Percentiles rank a stretch among this genome's conserved stretches.
phyloP scores from a whole-genome alignment of 2,329 filamentous ascomycete species.

The Pseudogymnoascus sp. region DNA sequence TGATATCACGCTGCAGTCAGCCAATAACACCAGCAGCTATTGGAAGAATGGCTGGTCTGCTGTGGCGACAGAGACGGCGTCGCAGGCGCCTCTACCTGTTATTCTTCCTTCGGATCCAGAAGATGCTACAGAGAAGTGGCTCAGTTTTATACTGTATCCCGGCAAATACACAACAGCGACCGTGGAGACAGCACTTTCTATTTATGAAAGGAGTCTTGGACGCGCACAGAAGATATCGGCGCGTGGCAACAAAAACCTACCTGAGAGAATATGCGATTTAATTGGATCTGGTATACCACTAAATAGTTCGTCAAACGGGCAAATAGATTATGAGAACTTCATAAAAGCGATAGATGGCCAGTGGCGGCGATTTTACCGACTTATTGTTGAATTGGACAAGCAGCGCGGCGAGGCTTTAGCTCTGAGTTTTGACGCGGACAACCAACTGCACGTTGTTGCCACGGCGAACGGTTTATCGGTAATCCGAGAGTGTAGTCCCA shows the following conservation, averaged over 20 bases:
- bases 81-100: conserved; percentile 44
- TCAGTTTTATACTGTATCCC: conserved; percentile 73
- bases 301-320: conserved; percentile 50
- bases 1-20: neutral
- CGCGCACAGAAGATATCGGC: conserved; percentile 32
- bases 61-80: conserved; percentile 52
- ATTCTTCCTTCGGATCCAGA: conserved; percentile 56
- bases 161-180: conserved; percentile 73
- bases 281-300: conserved; percentile 62
- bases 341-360: conserved; percentile 66
- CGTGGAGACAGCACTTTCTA: conserved; percentile 71
- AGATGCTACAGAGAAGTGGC: conserved; percentile 76
- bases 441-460: conserved; percentile 72
- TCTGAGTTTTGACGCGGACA: conserved; percentile 62
- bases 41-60: conserved; percentile 65
- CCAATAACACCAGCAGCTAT: conserved; percentile 45
- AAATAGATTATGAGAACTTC: conserved; percentile 69
- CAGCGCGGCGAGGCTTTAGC: conserved; percentile 75
- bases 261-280: conserved; percentile 67
- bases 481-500: conserved; percentile 67
- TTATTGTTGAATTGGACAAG: conserved; percentile 79
- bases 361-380: conserved; percentile 83
- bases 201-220: conserved; percentile 63
- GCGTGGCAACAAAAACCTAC: conserved; percentile 48
- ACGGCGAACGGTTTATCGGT: conserved; percentile 74